Evolutionary conservation across 2,329 filamentous ascomycete genomes (phyloP).

Genomic region (Pseudogymnoascus sp.): DNA sequence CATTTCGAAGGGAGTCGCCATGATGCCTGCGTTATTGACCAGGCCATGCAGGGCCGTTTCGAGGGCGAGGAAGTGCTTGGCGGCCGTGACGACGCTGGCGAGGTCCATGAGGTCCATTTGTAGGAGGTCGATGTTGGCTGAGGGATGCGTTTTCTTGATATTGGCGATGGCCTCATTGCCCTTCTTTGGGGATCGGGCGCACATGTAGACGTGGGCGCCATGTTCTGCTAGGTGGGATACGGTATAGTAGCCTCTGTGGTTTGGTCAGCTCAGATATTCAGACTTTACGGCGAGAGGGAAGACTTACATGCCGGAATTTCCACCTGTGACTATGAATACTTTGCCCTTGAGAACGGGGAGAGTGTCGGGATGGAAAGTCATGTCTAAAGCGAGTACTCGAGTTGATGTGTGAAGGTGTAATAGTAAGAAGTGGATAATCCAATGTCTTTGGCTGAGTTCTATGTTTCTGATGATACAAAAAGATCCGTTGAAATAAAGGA

Average conservation of each 20-base stretch:
- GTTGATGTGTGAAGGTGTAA: conserved; percentile 15
- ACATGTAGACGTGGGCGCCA: conserved; percentile 21
- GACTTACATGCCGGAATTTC: conserved; percentile 37
- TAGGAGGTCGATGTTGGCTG: conserved; percentile 22
- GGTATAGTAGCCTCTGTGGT: conserved; percentile 18
- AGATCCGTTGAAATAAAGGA: conserved; percentile 15
- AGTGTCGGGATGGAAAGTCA: conserved; percentile 33
- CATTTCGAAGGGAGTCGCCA: conserved; percentile 28
- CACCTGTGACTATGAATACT: conserved; percentile 37
- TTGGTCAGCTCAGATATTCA: conserved; percentile 14
- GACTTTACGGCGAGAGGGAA: conserved; percentile 7
- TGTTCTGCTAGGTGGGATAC: conserved; percentile 18
- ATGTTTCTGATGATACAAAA: conserved; percentile 16
- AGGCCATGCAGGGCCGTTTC: conserved; percentile 30
- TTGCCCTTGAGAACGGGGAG: conserved; percentile 36
- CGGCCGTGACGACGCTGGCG: conserved; percentile 27
- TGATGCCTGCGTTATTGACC: conserved; percentile 34
- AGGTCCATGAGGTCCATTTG: conserved; percentile 31
- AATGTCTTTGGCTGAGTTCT: conserved; percentile 16
- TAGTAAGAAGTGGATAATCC: conserved; percentile 13
- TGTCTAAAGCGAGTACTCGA: conserved; percentile 17
- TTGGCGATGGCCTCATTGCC: conserved; percentile 15
- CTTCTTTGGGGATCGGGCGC: conserved; percentile 16
- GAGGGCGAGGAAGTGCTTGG: conserved; percentile 15
- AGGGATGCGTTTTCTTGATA: conserved; percentile 16